Base-by-base conservation (phyloP, 2,329 filamentous ascomycete genomes). In the Blastomyces gilchristii region DNA sequence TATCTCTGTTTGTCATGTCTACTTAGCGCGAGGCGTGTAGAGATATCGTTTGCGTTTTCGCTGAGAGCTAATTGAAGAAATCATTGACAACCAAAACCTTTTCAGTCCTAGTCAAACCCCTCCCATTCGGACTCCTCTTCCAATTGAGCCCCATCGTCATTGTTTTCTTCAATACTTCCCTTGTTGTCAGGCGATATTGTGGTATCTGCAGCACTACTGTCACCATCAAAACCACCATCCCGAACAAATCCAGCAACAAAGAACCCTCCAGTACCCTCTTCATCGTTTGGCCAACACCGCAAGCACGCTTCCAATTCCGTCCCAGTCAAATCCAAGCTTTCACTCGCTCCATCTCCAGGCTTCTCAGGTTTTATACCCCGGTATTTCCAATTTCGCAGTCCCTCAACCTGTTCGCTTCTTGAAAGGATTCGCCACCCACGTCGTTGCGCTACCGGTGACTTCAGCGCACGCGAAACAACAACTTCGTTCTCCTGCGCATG, bases 181-280 rank as follows among this genome's bases (percentile, higher is more conserved):
- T 65, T 25, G 1, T 18, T 6, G 37, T 4, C 12, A 28, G 37
- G 9, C 37, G 7, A n/a, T 57, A 57, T 37, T 18, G 52, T 22
- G 50, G 28, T 41, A 57, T 66, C 63, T 39, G 54, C 62, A 45
- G 63, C 39, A 6, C 52, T 62, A 49, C 60, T 57, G 14, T 58
- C 58, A 28, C 64, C 64, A 39, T 18, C 8, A 74, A 76, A 22
- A 75, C 76, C 66, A 72, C 70, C 63, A 73, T 88, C 83, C 61
- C 89, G 81, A 2, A 90, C 82, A 75, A 99, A 96, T 0, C 83
- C 90, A n/a, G 86, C 91, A 25, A 97, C 89, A 69, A 99, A 99
- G 76, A 99, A 97, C 0, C 94, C 93, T 84, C 97, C 96, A 0
- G 92, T 89, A 0, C 91, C 91, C 66, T 88, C 84, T 11, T 86